Percentiles rank a stretch among this genome's conserved stretches.
These are phyloP conservation scores for Flammula alnicola DNA, from an alignment of 1,284 basidiomycete species.

Conservation along the genomic window DNA sequence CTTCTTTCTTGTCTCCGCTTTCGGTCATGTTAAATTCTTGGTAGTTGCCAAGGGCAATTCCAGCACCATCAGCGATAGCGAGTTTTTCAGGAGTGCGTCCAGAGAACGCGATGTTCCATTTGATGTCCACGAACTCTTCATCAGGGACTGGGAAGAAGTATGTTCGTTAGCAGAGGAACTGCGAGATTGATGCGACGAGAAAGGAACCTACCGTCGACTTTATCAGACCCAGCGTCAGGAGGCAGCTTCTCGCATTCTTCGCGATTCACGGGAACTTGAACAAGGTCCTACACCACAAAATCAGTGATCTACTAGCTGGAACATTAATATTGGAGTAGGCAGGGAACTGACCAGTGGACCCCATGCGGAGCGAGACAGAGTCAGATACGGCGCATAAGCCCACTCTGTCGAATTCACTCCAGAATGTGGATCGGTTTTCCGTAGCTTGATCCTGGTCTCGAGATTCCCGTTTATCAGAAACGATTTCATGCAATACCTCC, in stretches of 20 bases:
- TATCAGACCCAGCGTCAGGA: background rate
- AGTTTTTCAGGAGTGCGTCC: constrained; percentile 24
- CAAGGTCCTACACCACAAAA: constrained; percentile 29
- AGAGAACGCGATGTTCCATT: constrained; percentile 34
- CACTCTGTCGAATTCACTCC: constrained; percentile 23
- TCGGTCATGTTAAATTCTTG: background rate
- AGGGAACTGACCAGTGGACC: constrained; percentile 31
- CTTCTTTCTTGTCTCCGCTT: background rate
- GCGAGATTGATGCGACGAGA: background rate
- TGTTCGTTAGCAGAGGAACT: background rate
- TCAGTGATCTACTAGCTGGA: too few species aligned
- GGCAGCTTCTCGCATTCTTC: constrained; percentile 21
- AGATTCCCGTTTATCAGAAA: constrained; percentile 28
- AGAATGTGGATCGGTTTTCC: constrained; percentile 13
- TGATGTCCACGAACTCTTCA: constrained; percentile 28
- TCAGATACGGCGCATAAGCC: constrained; percentile 34
- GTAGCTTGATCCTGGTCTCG: constrained; percentile 32
- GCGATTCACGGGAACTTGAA: constrained; percentile 32
- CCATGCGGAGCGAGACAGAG: constrained; percentile 16
- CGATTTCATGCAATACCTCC: constrained; percentile 16
- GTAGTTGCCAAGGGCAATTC: background rate
- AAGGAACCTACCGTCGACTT: too few species aligned
- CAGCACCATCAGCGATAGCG: constrained; percentile 10
- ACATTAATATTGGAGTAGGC: too few species aligned
- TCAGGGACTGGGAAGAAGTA: constrained; percentile 14